Evolutionary conservation across 768 basidiomycete species (phyloP).

Genomic region (Termitomyces heimii): DNA sequence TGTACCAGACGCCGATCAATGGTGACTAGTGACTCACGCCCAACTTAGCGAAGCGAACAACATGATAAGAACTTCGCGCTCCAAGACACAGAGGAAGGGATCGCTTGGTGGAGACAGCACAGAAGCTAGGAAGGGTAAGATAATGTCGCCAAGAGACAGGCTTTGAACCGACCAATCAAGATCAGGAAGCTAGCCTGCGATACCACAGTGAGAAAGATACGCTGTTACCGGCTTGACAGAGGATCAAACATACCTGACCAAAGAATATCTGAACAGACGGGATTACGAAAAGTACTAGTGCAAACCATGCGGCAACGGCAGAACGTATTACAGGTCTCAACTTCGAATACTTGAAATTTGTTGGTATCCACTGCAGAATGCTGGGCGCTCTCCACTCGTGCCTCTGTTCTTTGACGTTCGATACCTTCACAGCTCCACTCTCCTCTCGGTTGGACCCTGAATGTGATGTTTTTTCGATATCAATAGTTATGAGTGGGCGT

Average conservation of each 20-base stretch:
- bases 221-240: background rate
- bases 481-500: background rate
- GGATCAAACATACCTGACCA: constrained; percentile 44
- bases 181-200: constrained; percentile 58
- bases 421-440: background rate
- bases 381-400: constrained; percentile 19
- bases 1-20: background rate
- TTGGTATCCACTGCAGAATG: constrained; percentile 47
- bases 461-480: background rate
- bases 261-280: constrained; percentile 39
- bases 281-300: constrained; percentile 53
- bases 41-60: constrained; percentile 43
- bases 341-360: constrained; percentile 52
- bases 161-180: constrained; percentile 40
- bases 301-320: constrained; percentile 56
- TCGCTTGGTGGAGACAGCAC: constrained; percentile 65
- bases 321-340: constrained; percentile 61
- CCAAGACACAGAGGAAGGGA: constrained; percentile 62
- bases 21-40: constrained; percentile 52
- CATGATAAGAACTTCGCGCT: constrained; percentile 55
- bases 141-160: background rate
- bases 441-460: background rate
- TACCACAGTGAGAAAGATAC: background rate
- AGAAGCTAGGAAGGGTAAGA: constrained; percentile 32
- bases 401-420: background rate